Evolutionary conservation across 2,329 filamentous ascomycete species (phyloP).

Genomic region (Colletotrichum theobromicola): DNA sequence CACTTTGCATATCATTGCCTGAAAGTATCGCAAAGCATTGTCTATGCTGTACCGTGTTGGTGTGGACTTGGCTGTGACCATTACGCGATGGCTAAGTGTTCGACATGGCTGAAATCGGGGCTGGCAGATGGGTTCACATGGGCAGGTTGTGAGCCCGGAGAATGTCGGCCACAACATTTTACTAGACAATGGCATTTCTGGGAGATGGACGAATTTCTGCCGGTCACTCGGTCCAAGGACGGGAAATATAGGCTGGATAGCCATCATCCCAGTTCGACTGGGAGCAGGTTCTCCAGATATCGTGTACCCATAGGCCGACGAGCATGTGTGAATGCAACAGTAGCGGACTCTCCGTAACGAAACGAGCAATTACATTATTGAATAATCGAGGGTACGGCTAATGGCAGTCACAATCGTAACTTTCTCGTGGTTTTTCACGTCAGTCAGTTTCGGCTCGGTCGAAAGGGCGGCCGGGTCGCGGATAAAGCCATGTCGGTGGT

Average conservation of each 20-base stretch:
- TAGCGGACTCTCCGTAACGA: neutral
- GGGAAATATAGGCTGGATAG: neutral
- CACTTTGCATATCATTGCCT: neutral
- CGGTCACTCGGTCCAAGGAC: neutral
- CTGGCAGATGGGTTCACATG: neutral
- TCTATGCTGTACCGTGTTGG: neutral
- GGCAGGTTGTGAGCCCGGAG: neutral
- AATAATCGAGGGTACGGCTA: neutral
- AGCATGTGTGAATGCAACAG: neutral
- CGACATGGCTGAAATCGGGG: neutral
- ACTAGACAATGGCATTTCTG: neutral
- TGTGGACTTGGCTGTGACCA: neutral
- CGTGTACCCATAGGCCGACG: neutral
- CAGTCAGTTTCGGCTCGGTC: neutral
- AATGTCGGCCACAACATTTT: neutral
- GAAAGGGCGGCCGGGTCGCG: neutral
- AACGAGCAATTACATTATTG: neutral
- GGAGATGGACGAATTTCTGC: neutral
- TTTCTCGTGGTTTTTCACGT: neutral
- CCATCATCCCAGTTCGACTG: neutral
- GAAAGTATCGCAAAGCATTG: neutral
- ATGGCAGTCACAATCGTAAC: neutral
- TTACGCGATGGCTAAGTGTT: neutral
- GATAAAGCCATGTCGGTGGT: neutral
- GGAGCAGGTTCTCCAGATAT: neutral